Evolutionary conservation across 768 basidiomycete genomes (phyloP).

Genomic region (Auricularia cornea): DNA sequence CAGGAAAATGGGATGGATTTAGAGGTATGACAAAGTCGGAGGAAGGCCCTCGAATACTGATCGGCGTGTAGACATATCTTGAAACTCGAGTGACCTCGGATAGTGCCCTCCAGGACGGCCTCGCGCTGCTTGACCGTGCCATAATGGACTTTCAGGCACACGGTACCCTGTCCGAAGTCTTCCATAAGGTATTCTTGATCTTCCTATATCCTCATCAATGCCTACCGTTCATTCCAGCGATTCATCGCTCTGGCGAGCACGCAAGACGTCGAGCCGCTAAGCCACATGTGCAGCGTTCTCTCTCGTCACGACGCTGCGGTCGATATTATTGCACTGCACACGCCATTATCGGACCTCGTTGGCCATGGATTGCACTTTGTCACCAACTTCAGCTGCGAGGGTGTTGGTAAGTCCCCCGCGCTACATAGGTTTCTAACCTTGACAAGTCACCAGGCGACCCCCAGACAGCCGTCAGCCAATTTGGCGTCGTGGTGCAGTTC

Average conservation of each 20-base stretch:
- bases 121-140: slow-evolving; percentile 30
- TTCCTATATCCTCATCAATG: not conserved
- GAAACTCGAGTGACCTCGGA: slow-evolving; percentile 53
- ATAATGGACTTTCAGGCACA: slow-evolving; percentile 53
- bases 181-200: slow-evolving; percentile 42
- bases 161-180: slow-evolving; percentile 44
- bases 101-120: slow-evolving; percentile 29
- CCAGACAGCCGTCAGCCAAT: slow-evolving; percentile 68
- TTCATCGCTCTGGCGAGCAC: slow-evolving; percentile 44
- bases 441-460: slow-evolving; percentile 53
- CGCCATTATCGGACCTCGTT: slow-evolving; percentile 55
- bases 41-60: no score
- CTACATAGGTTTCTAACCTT: slow-evolving; percentile 1
- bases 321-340: slow-evolving; percentile 63
- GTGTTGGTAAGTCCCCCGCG: slow-evolving; percentile 48
- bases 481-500: slow-evolving; percentile 75
- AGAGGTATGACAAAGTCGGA: slow-evolving; percentile 30
- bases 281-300: slow-evolving; percentile 61
- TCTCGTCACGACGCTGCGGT: slow-evolving; percentile 49
- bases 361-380: slow-evolving; percentile 53
- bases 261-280: slow-evolving; percentile 59
- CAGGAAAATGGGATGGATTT: slow-evolving; percentile 30
- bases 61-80: slow-evolving; percentile 30
- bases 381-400: slow-evolving; percentile 71
- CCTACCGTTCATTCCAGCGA: slow-evolving; percentile 34